Conservation (phyloP, 73 alveolate genomes). For the Breviolum minutum region DNA sequence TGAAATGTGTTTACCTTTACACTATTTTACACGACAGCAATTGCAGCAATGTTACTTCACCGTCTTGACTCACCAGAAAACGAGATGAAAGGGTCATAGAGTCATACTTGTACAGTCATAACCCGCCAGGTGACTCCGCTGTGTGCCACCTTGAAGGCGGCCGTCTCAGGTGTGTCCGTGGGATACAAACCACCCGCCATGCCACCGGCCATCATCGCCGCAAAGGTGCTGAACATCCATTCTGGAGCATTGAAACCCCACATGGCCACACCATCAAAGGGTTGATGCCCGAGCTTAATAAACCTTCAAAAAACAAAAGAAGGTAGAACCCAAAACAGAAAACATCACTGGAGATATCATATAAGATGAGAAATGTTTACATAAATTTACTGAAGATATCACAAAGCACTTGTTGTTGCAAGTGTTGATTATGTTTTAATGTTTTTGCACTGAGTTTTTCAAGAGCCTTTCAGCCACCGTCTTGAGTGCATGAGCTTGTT, state of each 20-base stretch:
- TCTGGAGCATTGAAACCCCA: slow-evolving; percentile 97
- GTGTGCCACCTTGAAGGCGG: slow-evolving; percentile 71
- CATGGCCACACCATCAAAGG: slow-evolving; percentile 81
- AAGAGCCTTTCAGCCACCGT: no score
- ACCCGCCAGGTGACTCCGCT: neutral
- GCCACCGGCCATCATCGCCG: slow-evolving; percentile 67
- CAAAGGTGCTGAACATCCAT: slow-evolving; percentile 96
- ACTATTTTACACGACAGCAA: no score
- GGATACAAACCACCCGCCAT: slow-evolving; percentile 52
- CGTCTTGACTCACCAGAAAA: no score
- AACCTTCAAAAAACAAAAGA: neutral
- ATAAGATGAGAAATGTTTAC: no score
- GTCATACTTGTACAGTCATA: no score
- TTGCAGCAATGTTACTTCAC: no score
- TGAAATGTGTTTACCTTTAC: no score
- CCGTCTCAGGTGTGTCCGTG: slow-evolving; percentile 66
- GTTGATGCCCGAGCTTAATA: slow-evolving; percentile 42
- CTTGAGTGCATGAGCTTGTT: no score
- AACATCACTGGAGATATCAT: no score
- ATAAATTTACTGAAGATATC: neutral
- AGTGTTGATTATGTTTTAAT: neutral
- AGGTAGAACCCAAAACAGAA: no score
- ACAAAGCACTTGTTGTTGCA: neutral
- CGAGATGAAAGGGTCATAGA: no score
- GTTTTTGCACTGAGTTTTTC: neutral